Evolutionary conservation across 768 basidiomycete species (phyloP), one percentile per base, ranked within the genome.

Genomic region (Tylopilus sp.): DNA sequence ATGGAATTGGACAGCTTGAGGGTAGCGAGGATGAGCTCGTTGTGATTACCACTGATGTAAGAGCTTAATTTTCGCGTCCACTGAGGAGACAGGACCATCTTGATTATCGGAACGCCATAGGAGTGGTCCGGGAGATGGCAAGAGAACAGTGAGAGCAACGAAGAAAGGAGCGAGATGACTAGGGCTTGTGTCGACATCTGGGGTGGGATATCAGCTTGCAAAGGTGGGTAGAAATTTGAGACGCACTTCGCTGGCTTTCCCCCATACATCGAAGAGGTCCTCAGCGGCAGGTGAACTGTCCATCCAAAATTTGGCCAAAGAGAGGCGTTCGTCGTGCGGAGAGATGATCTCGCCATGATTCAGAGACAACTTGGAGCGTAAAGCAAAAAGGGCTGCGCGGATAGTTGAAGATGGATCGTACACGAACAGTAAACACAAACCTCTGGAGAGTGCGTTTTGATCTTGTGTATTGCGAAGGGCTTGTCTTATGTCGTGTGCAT

Each of bases 61-160:
- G 80, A 73, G 52, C 82, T 84, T 36, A 92, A 61, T 17, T 75
- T 75, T 30, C 80, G 76, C 48, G 76, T 72, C 67, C 79, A 83
- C 25, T 75, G 68, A 0, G 79, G 74, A 1, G 79, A 76, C 31
- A 92, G 71, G 10, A 90, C 59, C 2, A 65, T 71, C 57, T 82
- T 85, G 44, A 88, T 68, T 30, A 92, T 79, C 0, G 86, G 76
- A 33, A 78, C 69, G 0, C 88, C 88, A 21, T 79, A 63, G 0
- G 75, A 53, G 56, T 91, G 88, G 60, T 82, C 79, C 4, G 82
- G 77, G 53, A 87, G 86, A 44, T 91, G 88, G 4, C 75, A 71
- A 3, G 86, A 82, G 13, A 88, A 70, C 1, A 93, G 69, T 5
- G 70, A 73, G 49, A 92, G 61, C n/a, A 89, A 55, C 0, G 79